Evolutionary conservation across 805 yeast species (phyloP).

Genomic region (Candida anglica): DNA sequence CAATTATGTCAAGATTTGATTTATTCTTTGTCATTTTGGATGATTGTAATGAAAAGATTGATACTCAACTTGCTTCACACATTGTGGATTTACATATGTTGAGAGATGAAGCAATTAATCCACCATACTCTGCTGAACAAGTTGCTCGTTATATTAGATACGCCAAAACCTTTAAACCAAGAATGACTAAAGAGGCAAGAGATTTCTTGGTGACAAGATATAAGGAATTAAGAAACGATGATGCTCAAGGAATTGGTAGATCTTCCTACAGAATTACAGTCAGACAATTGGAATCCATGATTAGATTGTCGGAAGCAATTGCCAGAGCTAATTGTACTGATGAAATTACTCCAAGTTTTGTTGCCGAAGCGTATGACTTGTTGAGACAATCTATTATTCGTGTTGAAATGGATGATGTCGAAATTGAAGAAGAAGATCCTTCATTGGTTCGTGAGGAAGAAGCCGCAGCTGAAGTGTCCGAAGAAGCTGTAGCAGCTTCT

Average conservation of each 20-base stretch:
- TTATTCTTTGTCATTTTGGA: slow-evolving; percentile 90
- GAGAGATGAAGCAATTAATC: slow-evolving; percentile 83
- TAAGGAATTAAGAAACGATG: slow-evolving; percentile 82
- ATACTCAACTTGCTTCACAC: slow-evolving; percentile 85
- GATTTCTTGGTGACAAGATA: slow-evolving; percentile 72
- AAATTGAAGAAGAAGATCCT: slow-evolving; percentile 64
- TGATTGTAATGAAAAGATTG: slow-evolving; percentile 89
- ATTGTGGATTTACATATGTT: slow-evolving; percentile 91
- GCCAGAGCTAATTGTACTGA: slow-evolving; percentile 96
- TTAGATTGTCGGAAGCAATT: slow-evolving; percentile 90
- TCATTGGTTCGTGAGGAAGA: slow-evolving; percentile 8
- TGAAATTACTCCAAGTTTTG: slow-evolving; percentile 77
- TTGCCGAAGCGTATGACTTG: slow-evolving; percentile 88
- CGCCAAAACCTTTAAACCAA: slow-evolving; percentile 90
- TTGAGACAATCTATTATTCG: slow-evolving; percentile 88
- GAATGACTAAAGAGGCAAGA: slow-evolving; percentile 77
- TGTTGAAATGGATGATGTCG: slow-evolving; percentile 91
- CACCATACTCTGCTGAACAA: slow-evolving; percentile 88
- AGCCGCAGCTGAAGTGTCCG: not conserved
- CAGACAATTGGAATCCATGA: slow-evolving; percentile 92
- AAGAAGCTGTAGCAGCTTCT: not conserved
- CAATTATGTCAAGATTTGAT: slow-evolving; percentile 98
- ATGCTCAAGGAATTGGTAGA: slow-evolving; percentile 82
- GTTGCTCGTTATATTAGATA: slow-evolving; percentile 83
- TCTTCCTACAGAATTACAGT: slow-evolving; percentile 93